A percentile compares a stretch with the other conserved stretches of the same genome.
phyloP scores from a whole-genome alignment of 1,284 basidiomycete species.

The Papiliotrema nemorosa region DNA sequence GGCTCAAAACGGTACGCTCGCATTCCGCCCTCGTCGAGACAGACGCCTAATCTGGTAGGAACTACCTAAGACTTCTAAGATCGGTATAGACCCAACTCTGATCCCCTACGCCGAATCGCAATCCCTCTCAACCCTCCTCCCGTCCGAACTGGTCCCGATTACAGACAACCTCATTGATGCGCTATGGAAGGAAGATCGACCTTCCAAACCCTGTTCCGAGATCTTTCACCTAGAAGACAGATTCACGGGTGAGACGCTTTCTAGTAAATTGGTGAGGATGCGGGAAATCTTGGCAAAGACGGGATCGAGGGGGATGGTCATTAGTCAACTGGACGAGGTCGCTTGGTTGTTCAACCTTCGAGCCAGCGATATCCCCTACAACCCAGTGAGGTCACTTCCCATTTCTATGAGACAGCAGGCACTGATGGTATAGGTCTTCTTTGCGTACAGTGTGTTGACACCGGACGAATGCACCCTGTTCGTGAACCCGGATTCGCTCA shows the following conservation, averaged over 20 bases:
- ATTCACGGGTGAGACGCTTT: constrained; percentile 60
- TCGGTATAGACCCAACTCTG: constrained; percentile 78
- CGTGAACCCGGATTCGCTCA: constrained; percentile 64
- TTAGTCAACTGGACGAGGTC: constrained; percentile 81
- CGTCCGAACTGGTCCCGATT: constrained; percentile 64
- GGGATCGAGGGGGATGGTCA: constrained; percentile 65
- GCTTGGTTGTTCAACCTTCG: constrained; percentile 95
- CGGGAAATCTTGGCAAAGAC: constrained; percentile 64
- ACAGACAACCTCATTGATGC: constrained; percentile 73
- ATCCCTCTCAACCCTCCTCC: constrained; percentile 32
- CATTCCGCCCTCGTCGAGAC: neutral
- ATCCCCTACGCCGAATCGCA: constrained; percentile 60
- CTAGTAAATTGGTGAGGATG: constrained; percentile 65
- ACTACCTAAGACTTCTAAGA: constrained; percentile 59
- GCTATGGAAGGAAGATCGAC: constrained; percentile 65
- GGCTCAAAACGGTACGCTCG: constrained; percentile 63
- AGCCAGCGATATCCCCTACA: constrained; percentile 87
- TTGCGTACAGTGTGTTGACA: constrained; percentile 82
- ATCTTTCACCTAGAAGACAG: constrained; percentile 69
- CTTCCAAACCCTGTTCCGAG: constrained; percentile 64
- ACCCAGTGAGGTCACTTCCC: constrained; percentile 58
- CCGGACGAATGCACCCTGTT: constrained; percentile 67
- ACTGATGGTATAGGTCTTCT: constrained; percentile 66
- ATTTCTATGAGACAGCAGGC: neutral
- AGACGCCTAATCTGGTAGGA: constrained; percentile 53